Percentiles rank a stretch among this genome's conserved stretches.
Conservation (phyloP, 768 basidiomycete species). For the Kwoniella sp. region DNA sequence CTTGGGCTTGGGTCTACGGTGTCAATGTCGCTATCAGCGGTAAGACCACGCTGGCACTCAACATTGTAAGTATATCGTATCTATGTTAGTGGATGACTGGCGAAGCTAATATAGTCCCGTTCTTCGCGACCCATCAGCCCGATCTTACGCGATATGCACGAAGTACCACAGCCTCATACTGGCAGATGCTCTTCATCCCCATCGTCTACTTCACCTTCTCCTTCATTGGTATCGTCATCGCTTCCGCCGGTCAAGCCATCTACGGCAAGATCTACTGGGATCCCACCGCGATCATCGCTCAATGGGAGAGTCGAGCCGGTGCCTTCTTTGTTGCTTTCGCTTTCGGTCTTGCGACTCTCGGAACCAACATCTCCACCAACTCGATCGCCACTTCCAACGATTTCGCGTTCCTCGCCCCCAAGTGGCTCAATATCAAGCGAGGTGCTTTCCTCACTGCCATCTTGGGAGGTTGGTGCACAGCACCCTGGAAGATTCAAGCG, state of each 20-base stretch:
- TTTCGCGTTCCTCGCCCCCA: slow-evolving; percentile 73
- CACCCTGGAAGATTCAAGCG: slow-evolving; percentile 81
- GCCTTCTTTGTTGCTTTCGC: slow-evolving; percentile 80
- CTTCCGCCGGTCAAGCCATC: slow-evolving; percentile 71
- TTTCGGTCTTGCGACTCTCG: slow-evolving; percentile 73
- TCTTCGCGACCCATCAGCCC: slow-evolving; percentile 54
- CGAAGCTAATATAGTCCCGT: too few relatives aligned
- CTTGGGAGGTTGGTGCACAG: slow-evolving; percentile 80
- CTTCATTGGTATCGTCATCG: slow-evolving; percentile 79
- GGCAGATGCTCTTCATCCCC: slow-evolving; percentile 76
- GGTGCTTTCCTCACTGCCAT: slow-evolving; percentile 74
- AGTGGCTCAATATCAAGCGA: slow-evolving; percentile 77
- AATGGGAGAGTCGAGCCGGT: slow-evolving; percentile 81
- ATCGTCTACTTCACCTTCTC: slow-evolving; percentile 73
- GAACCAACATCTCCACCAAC: slow-evolving; percentile 75
- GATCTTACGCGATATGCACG: slow-evolving; percentile 84
- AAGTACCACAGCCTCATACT: slow-evolving; percentile 57
- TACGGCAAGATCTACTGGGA: slow-evolving; percentile 74
- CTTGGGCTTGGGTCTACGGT: slow-evolving; percentile 78
- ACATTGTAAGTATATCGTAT: slow-evolving; percentile 62
- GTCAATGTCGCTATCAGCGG: slow-evolving; percentile 76
- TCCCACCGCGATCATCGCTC: slow-evolving; percentile 68
- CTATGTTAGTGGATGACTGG: not conserved
- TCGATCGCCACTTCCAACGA: slow-evolving; percentile 77
- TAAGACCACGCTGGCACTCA: slow-evolving; percentile 61